Evolutionary conservation across 306 rosid genomes (phyloP).

Genomic region (Clitoria ternatea): DNA sequence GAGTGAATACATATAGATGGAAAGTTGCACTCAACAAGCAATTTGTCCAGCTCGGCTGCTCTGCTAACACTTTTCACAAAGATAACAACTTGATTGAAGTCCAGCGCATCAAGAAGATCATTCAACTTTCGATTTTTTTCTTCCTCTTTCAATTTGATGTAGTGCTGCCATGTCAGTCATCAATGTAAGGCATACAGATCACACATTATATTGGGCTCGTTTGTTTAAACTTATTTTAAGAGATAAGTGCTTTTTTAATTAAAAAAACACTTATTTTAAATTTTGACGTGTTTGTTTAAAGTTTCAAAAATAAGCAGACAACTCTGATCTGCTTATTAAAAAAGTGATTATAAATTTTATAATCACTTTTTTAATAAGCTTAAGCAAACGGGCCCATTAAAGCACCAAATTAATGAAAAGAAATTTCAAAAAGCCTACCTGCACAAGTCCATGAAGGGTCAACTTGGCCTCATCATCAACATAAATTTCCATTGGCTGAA

Average conservation of each 20-base stretch:
- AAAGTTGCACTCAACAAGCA: conserved; percentile 93
- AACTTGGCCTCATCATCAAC: conserved; percentile 97
- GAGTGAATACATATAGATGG: conserved; percentile 98
- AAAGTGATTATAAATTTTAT: no score
- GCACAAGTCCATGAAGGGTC: conserved; percentile 98
- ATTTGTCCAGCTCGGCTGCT: conserved; percentile 97
- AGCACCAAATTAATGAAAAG: background rate
- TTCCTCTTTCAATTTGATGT: conserved; percentile 93
- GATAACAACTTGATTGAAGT: conserved; percentile 95
- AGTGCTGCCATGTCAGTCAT: conserved; percentile 61
- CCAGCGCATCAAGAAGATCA: conserved; percentile 96
- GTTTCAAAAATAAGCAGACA: no score
- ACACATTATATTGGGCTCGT: no score
- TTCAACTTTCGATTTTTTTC: conserved; percentile 96
- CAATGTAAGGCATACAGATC: conserved; percentile 23
- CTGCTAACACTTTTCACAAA: conserved; percentile 95
- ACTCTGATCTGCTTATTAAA: no score
- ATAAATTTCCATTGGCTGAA: conserved; percentile 99
- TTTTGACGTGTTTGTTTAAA: no score
- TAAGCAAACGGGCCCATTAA: no score
- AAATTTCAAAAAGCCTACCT: conserved; percentile 39
- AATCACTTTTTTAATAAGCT: no score
- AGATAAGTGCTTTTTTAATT: no score
- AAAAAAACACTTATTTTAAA: no score
- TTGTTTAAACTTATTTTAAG: no score